Conservation (phyloP, 208 protist species). For the Spongospora subterranea region DNA sequence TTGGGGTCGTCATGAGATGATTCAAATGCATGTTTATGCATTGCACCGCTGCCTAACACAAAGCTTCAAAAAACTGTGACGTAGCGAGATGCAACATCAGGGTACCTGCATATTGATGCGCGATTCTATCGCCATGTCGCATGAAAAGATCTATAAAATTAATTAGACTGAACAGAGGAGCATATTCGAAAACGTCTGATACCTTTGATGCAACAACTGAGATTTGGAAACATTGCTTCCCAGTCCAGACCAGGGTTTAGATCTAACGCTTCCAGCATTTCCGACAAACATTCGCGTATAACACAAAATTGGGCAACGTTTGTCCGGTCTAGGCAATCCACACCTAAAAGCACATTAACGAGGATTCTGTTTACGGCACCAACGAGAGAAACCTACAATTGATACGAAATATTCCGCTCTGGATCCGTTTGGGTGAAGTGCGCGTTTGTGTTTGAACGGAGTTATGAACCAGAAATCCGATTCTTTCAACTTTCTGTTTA, state of each 20-base stretch:
- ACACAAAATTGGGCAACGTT: neutral
- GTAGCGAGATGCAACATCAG: neutral
- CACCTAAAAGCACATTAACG: neutral
- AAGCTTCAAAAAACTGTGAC: neutral
- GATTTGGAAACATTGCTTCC: neutral
- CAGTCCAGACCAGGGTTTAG: neutral
- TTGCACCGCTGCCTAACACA: constrained; percentile 13
- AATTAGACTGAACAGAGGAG: constrained; percentile 31
- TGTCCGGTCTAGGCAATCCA: constrained; percentile 48
- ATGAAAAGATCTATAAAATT: constrained; percentile 36
- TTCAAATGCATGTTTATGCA: constrained; percentile 47
- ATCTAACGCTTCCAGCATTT: neutral
- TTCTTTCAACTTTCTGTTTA: neutral
- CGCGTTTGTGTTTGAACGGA: no score
- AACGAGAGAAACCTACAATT: constrained; percentile 4
- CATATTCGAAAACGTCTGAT: neutral
- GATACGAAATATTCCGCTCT: neutral
- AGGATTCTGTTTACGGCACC: neutral
- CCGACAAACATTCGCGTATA: neutral
- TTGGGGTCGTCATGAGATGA: neutral
- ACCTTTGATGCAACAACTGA: constrained; percentile 31
- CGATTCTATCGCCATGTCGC: constrained; percentile 40
- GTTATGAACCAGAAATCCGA: no score
- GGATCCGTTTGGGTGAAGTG: neutral
- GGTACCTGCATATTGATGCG: constrained; percentile 17